Evolutionary conservation across 202 grass and related monocot species (phyloP), one percentile per base, ranked within the genome.

Genomic region (Musa balbisiana): DNA sequence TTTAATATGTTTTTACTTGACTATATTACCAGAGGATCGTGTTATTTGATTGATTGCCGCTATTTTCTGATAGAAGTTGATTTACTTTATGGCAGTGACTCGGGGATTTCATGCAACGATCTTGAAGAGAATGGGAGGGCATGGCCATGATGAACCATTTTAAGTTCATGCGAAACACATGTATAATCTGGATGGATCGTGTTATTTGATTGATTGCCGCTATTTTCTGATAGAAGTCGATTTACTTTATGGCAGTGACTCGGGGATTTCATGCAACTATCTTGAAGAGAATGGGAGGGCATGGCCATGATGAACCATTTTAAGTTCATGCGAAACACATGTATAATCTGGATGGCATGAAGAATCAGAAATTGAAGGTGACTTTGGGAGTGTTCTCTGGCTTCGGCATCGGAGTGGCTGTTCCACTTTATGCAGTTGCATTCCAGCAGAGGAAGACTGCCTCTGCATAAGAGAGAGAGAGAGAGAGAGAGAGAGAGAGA

Each of bases 141-240:
- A 93, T 12, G 93, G 80, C 2, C 80, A 91, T 65, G 88, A 89
- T 9, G 93, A 84, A 19, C 80, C 79, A 22, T 91, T 82, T 75
- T 97, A 93, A 62, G 29, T 93, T 75, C 93, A 91, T 33, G 55
- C 91, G 24, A 95, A 91, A 74, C 91, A 95, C 83, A 97, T 97
- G 93, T 93, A 97, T 79, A 97, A 97, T 76, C 84, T 97, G 76
- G 80, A 97, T 78, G 85, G 80, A n/a, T n/a, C n/a, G n/a, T n/a
- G n/a, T n/a, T n/a, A n/a, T n/a, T n/a, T n/a, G n/a, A n/a, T n/a
- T n/a, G n/a, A n/a, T n/a, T n/a, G n/a, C n/a, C n/a, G n/a, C n/a
- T n/a, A n/a, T n/a, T n/a, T n/a, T n/a, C n/a, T n/a, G n/a, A n/a
- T n/a, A n/a, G n/a, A n/a, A n/a, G n/a, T n/a, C n/a, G n/a, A n/a